Conservation (phyloP, 345 rosid species). For the Turritis glabra region DNA sequence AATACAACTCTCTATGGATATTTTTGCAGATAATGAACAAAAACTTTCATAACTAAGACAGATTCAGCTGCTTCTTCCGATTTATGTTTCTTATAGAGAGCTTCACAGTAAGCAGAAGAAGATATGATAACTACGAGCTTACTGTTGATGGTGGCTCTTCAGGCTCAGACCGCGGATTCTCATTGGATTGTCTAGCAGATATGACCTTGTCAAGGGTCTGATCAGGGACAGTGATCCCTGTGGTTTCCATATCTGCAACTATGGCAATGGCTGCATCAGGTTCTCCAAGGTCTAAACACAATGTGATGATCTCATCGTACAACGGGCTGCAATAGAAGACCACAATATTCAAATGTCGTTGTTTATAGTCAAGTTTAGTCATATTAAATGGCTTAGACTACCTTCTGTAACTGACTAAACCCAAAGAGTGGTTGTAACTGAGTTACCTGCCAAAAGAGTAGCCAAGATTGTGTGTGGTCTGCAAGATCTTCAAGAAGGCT, state of each 20-base stretch:
- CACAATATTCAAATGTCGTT: not conserved
- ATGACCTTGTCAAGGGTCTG: slow-evolving; percentile 77
- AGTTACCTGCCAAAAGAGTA: slow-evolving; percentile 77
- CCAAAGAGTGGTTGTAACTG: not conserved
- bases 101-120: not conserved
- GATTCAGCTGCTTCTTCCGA: slow-evolving; percentile 10
- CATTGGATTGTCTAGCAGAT: slow-evolving; percentile 60
- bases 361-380: not conserved
- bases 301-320: slow-evolving; percentile 76
- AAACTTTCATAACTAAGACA: slow-evolving; percentile 1
- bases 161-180: slow-evolving; percentile 33
- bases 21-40: slow-evolving; percentile 8
- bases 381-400: not conserved
- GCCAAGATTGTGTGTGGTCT: slow-evolving; percentile 72
- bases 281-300: slow-evolving; percentile 86
- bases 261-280: slow-evolving; percentile 88
- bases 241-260: slow-evolving; percentile 82
- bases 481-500: slow-evolving; percentile 84
- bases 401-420: not conserved
- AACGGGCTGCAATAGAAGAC: slow-evolving; percentile 59
- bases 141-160: slow-evolving; percentile 26
- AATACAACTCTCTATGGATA: not conserved
- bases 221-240: slow-evolving; percentile 68
- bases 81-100: not conserved
- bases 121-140: slow-evolving; percentile 23